A percentile compares a stretch with the other conserved stretches of the same genome.
phyloP scores from a whole-genome alignment of 2,329 filamentous ascomycete species.

The Verticillium longisporum region DNA sequence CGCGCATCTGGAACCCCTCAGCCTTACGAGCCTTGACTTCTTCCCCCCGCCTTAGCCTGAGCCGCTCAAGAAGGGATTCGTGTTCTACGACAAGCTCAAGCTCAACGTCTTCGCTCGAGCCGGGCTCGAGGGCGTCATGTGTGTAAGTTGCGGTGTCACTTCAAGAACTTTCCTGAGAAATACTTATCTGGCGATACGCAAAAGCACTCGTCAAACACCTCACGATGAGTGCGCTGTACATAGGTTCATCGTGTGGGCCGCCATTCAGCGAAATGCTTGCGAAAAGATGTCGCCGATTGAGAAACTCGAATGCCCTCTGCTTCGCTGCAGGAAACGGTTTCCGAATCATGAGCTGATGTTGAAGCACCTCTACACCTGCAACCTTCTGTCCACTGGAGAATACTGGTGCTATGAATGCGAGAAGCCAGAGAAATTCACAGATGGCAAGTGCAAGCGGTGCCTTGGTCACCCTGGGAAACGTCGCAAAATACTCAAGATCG shows the following conservation, averaged over 20 bases:
- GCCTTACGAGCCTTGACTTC: slow-evolving; percentile 24
- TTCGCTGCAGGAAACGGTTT: slow-evolving; percentile 43
- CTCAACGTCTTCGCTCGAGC: slow-evolving; percentile 15
- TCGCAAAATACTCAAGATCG: slow-evolving; percentile 43
- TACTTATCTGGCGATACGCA: background rate
- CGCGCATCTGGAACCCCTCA: slow-evolving; percentile 18
- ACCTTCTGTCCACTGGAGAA: slow-evolving; percentile 40
- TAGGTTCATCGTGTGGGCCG: slow-evolving; percentile 50
- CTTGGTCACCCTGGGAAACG: slow-evolving; percentile 43
- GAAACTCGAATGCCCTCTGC: slow-evolving; percentile 43
- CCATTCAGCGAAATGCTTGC: slow-evolving; percentile 46
- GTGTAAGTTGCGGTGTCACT: slow-evolving; percentile 21
- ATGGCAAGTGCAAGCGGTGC: slow-evolving; percentile 43
- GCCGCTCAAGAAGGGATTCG: slow-evolving; percentile 22
- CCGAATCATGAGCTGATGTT: slow-evolving; percentile 47
- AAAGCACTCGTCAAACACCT: slow-evolving; percentile 35
- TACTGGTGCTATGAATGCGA: slow-evolving; percentile 51
- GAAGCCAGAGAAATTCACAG: slow-evolving; percentile 44
- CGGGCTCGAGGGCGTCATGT: slow-evolving; percentile 17
- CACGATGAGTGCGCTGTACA: slow-evolving; percentile 44
- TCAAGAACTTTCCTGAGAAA: background rate
- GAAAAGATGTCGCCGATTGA: slow-evolving; percentile 38
- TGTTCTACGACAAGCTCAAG: slow-evolving; percentile 16
- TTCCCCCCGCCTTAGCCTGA: slow-evolving; percentile 22
- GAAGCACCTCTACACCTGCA: slow-evolving; percentile 41